These are phyloP conservation scores for Ophiostoma fasciatum DNA, from an alignment of 2,329 filamentous ascomycete genomes.

Conservation along the genomic window DNA sequence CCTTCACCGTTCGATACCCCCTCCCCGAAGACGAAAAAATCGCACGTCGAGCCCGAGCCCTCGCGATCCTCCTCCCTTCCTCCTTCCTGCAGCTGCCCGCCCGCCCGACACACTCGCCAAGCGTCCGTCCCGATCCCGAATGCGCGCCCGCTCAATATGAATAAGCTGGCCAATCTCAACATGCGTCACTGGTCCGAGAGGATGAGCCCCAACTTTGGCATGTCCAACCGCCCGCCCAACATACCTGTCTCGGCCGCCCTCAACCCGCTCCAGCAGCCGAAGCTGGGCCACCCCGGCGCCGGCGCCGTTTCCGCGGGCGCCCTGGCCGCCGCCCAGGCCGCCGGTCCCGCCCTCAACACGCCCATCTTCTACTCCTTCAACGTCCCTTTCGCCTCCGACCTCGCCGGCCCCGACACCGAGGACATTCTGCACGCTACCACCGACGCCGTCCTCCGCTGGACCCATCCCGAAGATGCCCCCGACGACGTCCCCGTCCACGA, in stretches of 20 bases:
- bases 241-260: constrained; percentile 41
- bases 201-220: constrained; percentile 54
- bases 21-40: no score
- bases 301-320: constrained; percentile 13
- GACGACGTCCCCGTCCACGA: constrained; percentile 77
- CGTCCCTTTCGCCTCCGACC: constrained; percentile 84
- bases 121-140: constrained; percentile 19
- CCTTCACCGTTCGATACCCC: background rate
- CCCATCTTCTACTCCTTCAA: constrained; percentile 93
- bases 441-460: constrained; percentile 82
- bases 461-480: constrained; percentile 73
- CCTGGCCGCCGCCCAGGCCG: no score
- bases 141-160: constrained; percentile 30
- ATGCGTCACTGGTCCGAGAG: constrained; percentile 60
- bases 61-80: constrained; percentile 16
- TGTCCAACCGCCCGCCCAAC: constrained; percentile 37
- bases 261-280: constrained; percentile 42
- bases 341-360: constrained; percentile 55
- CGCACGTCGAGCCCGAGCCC: no score
- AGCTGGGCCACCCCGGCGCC: constrained; percentile 25
- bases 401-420: constrained; percentile 82
- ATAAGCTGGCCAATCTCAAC: constrained; percentile 46
- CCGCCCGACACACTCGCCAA: background rate
- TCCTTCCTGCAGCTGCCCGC: constrained; percentile 10
- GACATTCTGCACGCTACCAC: constrained; percentile 88